A percentile compares a stretch with the other conserved stretches of the same genome.
Evolutionary conservation across 139 green algal species (phyloP).

Genomic region (Deuterostichococcus epilithicus): DNA sequence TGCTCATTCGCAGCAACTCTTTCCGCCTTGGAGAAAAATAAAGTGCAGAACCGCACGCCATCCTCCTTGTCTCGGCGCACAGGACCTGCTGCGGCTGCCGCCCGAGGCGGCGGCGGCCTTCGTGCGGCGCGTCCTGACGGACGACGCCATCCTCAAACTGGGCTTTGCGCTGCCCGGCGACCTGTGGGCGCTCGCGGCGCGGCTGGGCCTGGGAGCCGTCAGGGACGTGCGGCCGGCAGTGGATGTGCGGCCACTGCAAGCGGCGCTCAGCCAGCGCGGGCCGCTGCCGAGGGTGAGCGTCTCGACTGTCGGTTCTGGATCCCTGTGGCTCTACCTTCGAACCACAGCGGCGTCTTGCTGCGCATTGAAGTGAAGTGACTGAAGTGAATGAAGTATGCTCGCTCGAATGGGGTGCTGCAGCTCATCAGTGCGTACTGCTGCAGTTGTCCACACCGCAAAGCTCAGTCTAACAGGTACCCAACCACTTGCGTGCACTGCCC

Average conservation of each 20-base stretch:
- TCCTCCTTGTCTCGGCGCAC: background rate
- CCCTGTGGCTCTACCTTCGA: background rate
- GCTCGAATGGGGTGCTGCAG: background rate
- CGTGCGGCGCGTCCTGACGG: background rate
- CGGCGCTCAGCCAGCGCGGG: slow-evolving; percentile 12
- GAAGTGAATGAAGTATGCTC: background rate
- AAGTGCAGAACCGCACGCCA: too few species aligned
- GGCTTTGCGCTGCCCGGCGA: background rate
- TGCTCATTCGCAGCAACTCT: too few species aligned
- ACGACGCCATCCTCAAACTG: background rate
- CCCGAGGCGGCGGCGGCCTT: background rate
- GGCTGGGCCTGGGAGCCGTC: background rate
- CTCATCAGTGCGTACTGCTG: background rate
- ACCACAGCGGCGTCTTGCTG: background rate
- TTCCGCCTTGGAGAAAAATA: too few species aligned
- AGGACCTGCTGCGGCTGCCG: background rate
- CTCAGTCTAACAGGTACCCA: too few species aligned
- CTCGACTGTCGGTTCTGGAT: background rate
- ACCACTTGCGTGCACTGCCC: too few species aligned
- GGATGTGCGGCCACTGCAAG: slow-evolving; percentile 32
- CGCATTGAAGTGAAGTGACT: background rate
- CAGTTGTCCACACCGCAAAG: too few species aligned
- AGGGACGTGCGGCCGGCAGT: slow-evolving; percentile 18
- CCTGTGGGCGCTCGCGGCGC: background rate
- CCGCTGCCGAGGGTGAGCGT: slow-evolving; percentile 17